phyloP scores from a whole-genome alignment of 306 rosid species.

The Rubus idaeus region DNA sequence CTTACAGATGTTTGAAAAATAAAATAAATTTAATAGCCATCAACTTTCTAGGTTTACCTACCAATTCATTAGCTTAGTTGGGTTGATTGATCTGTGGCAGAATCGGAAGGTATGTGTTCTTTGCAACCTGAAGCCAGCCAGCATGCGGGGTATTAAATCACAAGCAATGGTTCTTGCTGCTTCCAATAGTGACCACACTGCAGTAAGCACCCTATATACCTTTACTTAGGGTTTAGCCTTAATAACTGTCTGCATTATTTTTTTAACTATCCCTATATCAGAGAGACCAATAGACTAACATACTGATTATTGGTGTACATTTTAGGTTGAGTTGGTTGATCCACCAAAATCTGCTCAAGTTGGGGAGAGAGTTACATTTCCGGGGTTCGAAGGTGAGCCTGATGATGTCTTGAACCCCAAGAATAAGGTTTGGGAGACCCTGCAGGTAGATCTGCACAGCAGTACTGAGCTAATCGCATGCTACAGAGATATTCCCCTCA shows the following conservation, averaged over 20 bases:
- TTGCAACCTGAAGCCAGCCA: slow-evolving; percentile 87
- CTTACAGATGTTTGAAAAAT: background rate
- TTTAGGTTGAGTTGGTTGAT: slow-evolving; percentile 82
- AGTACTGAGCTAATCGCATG: slow-evolving; percentile 66
- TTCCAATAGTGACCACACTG: slow-evolving; percentile 59
- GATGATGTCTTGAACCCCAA: slow-evolving; percentile 81
- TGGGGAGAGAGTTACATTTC: slow-evolving; percentile 74
- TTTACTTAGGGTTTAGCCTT: background rate
- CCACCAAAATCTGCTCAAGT: slow-evolving; percentile 69
- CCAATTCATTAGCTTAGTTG: slow-evolving; percentile 17
- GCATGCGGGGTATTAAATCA: slow-evolving; percentile 89
- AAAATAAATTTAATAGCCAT: background rate
- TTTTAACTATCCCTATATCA: no score
- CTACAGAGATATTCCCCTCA: slow-evolving; percentile 67
- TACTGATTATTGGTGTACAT: background rate
- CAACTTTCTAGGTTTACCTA: background rate
- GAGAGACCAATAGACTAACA: no score
- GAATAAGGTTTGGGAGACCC: slow-evolving; percentile 90
- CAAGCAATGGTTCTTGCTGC: slow-evolving; percentile 99
- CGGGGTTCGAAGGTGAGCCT: slow-evolving; percentile 66
- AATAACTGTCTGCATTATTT: background rate
- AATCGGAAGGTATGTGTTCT: slow-evolving; percentile 90
- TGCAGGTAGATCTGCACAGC: slow-evolving; percentile 71
- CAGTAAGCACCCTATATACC: slow-evolving; percentile 41
- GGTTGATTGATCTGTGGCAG: slow-evolving; percentile 43